Evolutionary conservation across 108 stramenopile genomes (phyloP).

Genomic region (Cyclotella baltica): DNA sequence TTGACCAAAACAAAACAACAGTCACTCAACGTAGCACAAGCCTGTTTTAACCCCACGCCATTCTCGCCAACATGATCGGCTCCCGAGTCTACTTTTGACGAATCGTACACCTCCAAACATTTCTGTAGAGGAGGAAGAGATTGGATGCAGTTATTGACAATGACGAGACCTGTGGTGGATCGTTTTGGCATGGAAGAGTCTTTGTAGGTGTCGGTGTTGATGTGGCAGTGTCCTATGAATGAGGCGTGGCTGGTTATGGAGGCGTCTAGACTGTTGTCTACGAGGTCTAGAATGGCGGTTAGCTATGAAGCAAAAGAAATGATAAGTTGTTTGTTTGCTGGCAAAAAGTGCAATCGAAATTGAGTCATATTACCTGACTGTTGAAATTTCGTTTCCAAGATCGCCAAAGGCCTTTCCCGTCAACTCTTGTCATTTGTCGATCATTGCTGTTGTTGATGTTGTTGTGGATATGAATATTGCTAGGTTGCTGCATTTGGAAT

Average conservation of each 20-base stretch:
- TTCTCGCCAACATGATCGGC: constrained; percentile 71
- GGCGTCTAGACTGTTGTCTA: constrained; percentile 84
- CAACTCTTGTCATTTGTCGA: background rate
- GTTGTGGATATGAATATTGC: background rate
- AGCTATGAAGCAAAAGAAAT: constrained; percentile 19
- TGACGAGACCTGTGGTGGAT: constrained; percentile 47
- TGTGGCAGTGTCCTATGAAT: constrained; percentile 44
- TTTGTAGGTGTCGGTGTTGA: constrained; percentile 20
- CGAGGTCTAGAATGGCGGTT: constrained; percentile 66
- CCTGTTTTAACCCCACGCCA: constrained; percentile 81
- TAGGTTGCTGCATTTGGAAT: background rate
- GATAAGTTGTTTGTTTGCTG: background rate
- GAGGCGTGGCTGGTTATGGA: constrained; percentile 13
- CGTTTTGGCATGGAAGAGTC: background rate
- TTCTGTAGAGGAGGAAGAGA: constrained; percentile 55
- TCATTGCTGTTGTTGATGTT: too few species aligned
- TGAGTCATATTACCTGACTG: background rate
- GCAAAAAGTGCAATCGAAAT: background rate
- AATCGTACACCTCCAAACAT: constrained; percentile 68
- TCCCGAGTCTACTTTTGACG: constrained; percentile 57
- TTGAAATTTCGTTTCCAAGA: background rate
- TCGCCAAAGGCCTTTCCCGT: background rate
- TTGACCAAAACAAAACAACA: constrained; percentile 59
- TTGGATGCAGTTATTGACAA: constrained; percentile 58
- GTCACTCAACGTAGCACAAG: constrained; percentile 62